Percentiles rank a stretch among this genome's conserved stretches.
These are phyloP conservation scores for Yamadazyma dushanensis DNA, from an alignment of 1,139 yeast genomes.

Conservation along the genomic window DNA sequence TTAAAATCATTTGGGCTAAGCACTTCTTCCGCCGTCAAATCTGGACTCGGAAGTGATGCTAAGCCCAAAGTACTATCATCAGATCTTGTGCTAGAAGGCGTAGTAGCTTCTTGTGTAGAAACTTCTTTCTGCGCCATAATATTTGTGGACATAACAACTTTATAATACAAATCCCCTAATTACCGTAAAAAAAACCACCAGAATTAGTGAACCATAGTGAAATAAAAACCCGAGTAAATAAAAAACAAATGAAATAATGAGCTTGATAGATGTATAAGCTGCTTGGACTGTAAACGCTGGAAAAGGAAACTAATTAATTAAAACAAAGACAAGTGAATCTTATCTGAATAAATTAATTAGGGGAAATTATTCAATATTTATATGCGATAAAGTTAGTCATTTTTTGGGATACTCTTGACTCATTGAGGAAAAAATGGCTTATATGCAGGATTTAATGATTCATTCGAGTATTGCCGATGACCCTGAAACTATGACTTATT, in stretches of 20 bases:
- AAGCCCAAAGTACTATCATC: conserved; percentile 4
- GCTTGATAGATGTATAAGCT: too few species aligned
- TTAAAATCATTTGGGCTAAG: conserved; percentile 38
- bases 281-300: too few species aligned
- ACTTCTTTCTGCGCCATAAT: neutral
- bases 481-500: too few species aligned
- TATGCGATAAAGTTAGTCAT: conserved; percentile 3
- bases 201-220: too few species aligned
- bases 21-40: conserved; percentile 7
- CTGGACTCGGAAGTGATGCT: neutral
- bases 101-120: neutral
- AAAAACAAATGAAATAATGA: too few species aligned
- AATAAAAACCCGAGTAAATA: too few species aligned
- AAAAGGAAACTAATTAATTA: too few species aligned
- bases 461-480: neutral
- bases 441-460: conserved; percentile 2
- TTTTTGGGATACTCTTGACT: conserved; percentile 1
- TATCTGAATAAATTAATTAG: too few species aligned
- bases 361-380: neutral
- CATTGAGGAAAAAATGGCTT: neutral
- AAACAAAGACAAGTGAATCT: too few species aligned
- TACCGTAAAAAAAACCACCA: neutral
- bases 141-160: neutral
- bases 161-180: neutral
- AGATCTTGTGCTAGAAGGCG: neutral